Evolutionary conservation across 768 basidiomycete genomes (phyloP).

Genomic region (Podaxis pistillaris): DNA sequence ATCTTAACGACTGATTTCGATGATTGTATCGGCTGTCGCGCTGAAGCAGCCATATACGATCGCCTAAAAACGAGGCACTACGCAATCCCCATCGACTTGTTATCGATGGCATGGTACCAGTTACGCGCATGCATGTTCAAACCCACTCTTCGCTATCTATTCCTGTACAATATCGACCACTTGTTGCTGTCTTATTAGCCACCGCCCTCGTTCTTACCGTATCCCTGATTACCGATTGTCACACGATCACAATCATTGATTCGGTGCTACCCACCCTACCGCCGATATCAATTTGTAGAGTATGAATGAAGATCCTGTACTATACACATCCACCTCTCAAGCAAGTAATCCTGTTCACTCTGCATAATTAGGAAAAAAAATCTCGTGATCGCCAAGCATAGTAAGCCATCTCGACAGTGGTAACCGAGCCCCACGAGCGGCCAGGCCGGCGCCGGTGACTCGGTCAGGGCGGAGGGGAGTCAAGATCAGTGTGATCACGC

Average conservation of each 20-base stretch:
- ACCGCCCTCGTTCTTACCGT: not conserved
- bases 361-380: not conserved
- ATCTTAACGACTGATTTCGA: slow-evolving; percentile 16
- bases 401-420: not conserved
- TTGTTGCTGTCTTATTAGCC: slow-evolving; percentile 15
- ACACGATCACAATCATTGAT: slow-evolving; percentile 5
- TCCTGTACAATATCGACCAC: slow-evolving; percentile 6
- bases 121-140: slow-evolving; percentile 8
- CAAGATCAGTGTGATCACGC: slow-evolving; percentile 40
- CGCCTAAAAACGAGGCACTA: slow-evolving; percentile 12
- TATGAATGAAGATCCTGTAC: slow-evolving; percentile 12
- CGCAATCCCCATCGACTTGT: slow-evolving; percentile 5
- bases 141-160: slow-evolving; percentile 9
- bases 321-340: not conserved
- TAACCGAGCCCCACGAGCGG: not conserved
- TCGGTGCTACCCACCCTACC: not conserved
- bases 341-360: not conserved
- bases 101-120: slow-evolving; percentile 18
- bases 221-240: slow-evolving; percentile 9
- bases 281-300: slow-evolving; percentile 15
- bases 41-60: slow-evolving; percentile 11
- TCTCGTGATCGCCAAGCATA: too few relatives aligned
- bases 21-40: not conserved
- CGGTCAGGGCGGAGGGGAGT: slow-evolving; percentile 38
- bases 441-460: slow-evolving; percentile 18